A percentile compares a stretch with the other conserved stretches of the same genome.
Conservation (phyloP, 2,329 filamentous ascomycete species). For the Sclerotinia trifoliorum region DNA sequence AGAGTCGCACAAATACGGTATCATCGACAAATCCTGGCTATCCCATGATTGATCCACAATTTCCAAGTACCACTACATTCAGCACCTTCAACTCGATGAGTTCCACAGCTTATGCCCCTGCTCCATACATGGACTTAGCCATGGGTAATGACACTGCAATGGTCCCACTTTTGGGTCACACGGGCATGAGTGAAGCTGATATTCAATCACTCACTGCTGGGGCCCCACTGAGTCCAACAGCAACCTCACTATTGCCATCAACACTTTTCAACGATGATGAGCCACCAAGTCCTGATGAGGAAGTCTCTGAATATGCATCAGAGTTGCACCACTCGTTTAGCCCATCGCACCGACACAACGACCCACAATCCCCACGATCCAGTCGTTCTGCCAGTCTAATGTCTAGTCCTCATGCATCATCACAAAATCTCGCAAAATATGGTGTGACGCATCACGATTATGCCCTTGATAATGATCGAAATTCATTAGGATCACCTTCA, state of each 20-base stretch:
- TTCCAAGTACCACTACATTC: constrained; percentile 43
- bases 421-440: constrained; percentile 57
- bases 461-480: constrained; percentile 32
- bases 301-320: constrained; percentile 32
- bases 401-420: constrained; percentile 61
- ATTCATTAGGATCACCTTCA: constrained; percentile 35
- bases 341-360: constrained; percentile 43
- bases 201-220: constrained; percentile 59
- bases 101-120: constrained; percentile 50
- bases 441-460: constrained; percentile 36
- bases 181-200: constrained; percentile 59
- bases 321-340: constrained; percentile 43
- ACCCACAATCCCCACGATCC: constrained; percentile 60
- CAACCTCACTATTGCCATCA: constrained; percentile 70
- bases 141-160: constrained; percentile 38
- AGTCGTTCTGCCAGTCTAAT: constrained; percentile 55
- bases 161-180: constrained; percentile 38
- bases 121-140: constrained; percentile 46
- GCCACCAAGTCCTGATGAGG: constrained; percentile 45
- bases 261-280: constrained; percentile 62
- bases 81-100: constrained; percentile 44
- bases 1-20: constrained; percentile 43
- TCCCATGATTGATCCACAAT: constrained; percentile 39
- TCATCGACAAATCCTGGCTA: constrained; percentile 37
- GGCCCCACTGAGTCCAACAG: constrained; percentile 75